Conservation (phyloP, 2,329 filamentous ascomycete genomes). For the Pseudogymnoascus sp. region DNA sequence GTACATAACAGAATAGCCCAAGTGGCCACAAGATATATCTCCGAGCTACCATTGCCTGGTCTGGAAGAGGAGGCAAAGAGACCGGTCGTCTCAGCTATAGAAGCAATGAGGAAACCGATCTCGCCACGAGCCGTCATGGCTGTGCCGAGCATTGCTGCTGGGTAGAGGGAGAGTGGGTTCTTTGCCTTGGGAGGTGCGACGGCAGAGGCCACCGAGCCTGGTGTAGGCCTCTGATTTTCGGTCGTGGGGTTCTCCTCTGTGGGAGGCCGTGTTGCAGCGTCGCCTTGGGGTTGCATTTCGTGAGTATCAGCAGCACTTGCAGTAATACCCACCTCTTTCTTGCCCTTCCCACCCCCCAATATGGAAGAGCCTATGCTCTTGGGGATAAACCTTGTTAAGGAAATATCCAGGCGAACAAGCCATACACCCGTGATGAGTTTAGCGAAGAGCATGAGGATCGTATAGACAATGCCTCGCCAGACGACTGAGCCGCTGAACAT, state of each 20-base stretch:
- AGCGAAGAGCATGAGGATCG: constrained; percentile 56
- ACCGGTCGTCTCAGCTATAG: constrained; percentile 40
- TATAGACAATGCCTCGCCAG: constrained; percentile 67
- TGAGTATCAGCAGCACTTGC: not conserved
- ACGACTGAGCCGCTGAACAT: constrained; percentile 57
- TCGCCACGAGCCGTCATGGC: constrained; percentile 74
- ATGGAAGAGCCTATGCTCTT: not conserved
- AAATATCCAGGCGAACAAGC: constrained; percentile 38
- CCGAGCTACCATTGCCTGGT: constrained; percentile 13
- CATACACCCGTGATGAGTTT: constrained; percentile 48
- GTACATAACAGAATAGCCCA: constrained; percentile 51
- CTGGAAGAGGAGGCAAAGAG: constrained; percentile 14
- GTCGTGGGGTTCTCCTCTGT: not conserved
- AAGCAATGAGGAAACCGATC: constrained; percentile 68
- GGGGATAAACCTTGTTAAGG: constrained; percentile 8
- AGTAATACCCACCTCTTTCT: not conserved
- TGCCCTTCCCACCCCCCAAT: constrained; percentile 8
- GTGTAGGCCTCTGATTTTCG: not conserved
- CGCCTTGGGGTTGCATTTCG: not conserved
- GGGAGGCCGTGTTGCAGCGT: not conserved
- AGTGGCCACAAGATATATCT: constrained; percentile 43
- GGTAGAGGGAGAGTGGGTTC: constrained; percentile 56
- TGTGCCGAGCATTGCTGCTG: constrained; percentile 54
- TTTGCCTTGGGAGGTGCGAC: constrained; percentile 20
- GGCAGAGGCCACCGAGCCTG: not conserved